These are phyloP conservation scores for Papilionanthe hybrid DNA, from an alignment of 116 monocot genomes.

Conservation along the genomic window DNA sequence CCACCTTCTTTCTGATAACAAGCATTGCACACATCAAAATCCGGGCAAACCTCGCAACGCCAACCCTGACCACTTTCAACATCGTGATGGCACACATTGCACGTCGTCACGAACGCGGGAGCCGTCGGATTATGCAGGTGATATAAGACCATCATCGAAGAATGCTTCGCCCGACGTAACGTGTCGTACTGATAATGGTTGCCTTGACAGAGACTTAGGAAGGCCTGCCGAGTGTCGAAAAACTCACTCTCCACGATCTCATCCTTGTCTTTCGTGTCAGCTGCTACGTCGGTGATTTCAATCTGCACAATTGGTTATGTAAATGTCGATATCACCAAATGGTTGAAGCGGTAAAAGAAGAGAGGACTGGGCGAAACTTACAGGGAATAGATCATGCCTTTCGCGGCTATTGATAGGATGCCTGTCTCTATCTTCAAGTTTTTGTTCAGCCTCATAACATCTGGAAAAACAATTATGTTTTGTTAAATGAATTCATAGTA, in stretches of 20 bases:
- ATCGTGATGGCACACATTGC: constrained; percentile 30
- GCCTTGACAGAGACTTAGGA: constrained; percentile 59
- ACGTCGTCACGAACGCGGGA: constrained; percentile 37
- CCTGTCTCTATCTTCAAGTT: constrained; percentile 40
- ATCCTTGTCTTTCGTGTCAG: constrained; percentile 55
- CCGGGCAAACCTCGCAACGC: constrained; percentile 47
- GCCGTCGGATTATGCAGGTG: constrained; percentile 52
- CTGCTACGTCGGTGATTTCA: constrained; percentile 28
- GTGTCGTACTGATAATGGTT: constrained; percentile 73
- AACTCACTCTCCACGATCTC: constrained; percentile 42
- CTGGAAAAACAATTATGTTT: constrained; percentile 18
- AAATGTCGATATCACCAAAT: not conserved
- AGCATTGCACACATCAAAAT: constrained; percentile 41
- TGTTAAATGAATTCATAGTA: not conserved
- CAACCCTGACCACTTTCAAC: constrained; percentile 45
- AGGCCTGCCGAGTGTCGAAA: constrained; percentile 51
- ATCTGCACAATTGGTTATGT: constrained; percentile 24
- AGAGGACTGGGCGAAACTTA: constrained; percentile 12
- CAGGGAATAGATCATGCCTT: constrained; percentile 42
- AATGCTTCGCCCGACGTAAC: constrained; percentile 69
- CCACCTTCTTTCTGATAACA: constrained; percentile 35
- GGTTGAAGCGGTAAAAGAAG: too few species aligned
- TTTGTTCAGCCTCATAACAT: constrained; percentile 46
- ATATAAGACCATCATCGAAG: constrained; percentile 75
- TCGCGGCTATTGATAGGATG: constrained; percentile 37